phyloP scores from a whole-genome alignment of 2,329 filamentous ascomycete genomes.

The Alternaria burnsii region DNA sequence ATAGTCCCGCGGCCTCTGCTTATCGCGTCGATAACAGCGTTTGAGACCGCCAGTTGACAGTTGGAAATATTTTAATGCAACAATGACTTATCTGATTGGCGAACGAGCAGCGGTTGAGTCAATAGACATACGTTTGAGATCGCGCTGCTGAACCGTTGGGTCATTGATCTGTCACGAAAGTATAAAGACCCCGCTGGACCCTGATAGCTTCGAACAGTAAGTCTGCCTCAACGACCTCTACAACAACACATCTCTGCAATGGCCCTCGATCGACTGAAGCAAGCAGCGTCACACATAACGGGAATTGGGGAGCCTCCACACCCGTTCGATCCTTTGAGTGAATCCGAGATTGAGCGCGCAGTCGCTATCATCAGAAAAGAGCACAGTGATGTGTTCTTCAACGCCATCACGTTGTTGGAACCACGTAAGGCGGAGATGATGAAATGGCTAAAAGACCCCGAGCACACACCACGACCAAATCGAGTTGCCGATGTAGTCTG shows the following conservation, averaged over 20 bases:
- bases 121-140: background rate
- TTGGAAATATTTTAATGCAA: constrained; percentile 4
- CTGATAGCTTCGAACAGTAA: constrained; percentile 16
- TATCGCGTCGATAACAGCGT: constrained; percentile 22
- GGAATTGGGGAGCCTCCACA: constrained; percentile 66
- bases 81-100: constrained; percentile 11
- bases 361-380: constrained; percentile 74
- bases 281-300: constrained; percentile 69
- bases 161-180: constrained; percentile 10
- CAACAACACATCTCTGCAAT: constrained; percentile 50
- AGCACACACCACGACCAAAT: constrained; percentile 67
- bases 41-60: constrained; percentile 12
- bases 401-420: constrained; percentile 85
- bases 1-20: constrained; percentile 16
- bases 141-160: background rate
- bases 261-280: constrained; percentile 71
- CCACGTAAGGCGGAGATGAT: constrained; percentile 86
- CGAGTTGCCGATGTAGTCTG: constrained; percentile 84
- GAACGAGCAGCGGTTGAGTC: background rate
- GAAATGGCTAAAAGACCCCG: constrained; percentile 75
- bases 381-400: constrained; percentile 79
- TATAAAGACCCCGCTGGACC: constrained; percentile 36
- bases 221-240: constrained; percentile 6
- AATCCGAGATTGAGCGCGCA: constrained; percentile 75
- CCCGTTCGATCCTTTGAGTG: constrained; percentile 79